Base-by-base conservation (phyloP, 345 rosid species). In the Erucastrum elatum region DNA sequence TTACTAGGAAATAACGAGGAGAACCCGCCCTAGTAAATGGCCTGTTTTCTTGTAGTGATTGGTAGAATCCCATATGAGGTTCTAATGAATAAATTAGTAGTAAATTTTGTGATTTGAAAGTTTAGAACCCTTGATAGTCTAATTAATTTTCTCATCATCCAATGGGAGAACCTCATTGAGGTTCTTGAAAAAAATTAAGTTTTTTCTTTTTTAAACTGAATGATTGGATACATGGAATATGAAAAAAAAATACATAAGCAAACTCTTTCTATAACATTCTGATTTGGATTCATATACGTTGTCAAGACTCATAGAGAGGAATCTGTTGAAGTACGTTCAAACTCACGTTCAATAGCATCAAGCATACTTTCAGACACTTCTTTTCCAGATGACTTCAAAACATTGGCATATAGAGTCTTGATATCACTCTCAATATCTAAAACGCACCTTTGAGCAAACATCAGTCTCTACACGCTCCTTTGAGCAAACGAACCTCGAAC, bases 361-460 rank as follows among this genome's bases (percentile, higher is more conserved):
- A 80, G 67, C 83, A 80, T 80, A 56, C 30, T 75, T 56, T 80
- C 64, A 61, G 84, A 56, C 3, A 77, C 68, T 71, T 74, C 74
- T 59, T 85, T 84, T 75, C 88, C 89, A 2, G 87, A 80, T 34
- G 87, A 76, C 71, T 85, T 87, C 81, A 85, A 84, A 75, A 91
- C 82, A 75, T 82, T 76, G 8, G 77, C 75, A 80, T 75, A 88
- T 66, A 93, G 61, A 33, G 77, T 80, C 85, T 86, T 91, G 46
- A 87, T 33, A 84, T 88, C 90, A 64, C 65, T 80, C 80, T 84
- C 83, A 8, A 35, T 35, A 35, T 35, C 39, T 35, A 34, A 60
- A 13, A 12, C 1, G 55, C 56, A 92, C 99, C 97, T 90, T 67
- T 84, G 79, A 30, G 99, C 95, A 82, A 90, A 96, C 3, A 71